A percentile compares a stretch with the other conserved stretches of the same genome.
Evolutionary conservation across 176 grass and related monocot species (phyloP).

Genomic region (Eragrostis curvula): DNA sequence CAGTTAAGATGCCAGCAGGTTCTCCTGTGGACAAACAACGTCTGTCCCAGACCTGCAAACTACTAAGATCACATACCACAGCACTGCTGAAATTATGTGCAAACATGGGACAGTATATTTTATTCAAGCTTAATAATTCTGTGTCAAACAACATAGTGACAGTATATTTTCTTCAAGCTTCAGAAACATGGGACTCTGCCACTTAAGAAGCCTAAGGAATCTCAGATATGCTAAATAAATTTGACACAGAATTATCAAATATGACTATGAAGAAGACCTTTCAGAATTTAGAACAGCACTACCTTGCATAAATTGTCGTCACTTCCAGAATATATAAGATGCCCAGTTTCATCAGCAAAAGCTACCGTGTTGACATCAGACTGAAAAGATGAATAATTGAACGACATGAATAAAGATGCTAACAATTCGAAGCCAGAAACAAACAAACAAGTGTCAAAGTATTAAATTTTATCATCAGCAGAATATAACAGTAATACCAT

Average conservation of each 20-base stretch:
- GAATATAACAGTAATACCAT: background rate
- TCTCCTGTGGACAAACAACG: conserved; percentile 70
- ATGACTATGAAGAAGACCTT: conserved; percentile 9
- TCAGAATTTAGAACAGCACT: conserved; percentile 34
- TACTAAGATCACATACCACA: conserved; percentile 37
- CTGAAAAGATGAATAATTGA: conserved; percentile 46
- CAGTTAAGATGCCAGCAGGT: conserved; percentile 73
- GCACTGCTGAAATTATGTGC: conserved; percentile 41
- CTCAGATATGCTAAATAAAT: background rate
- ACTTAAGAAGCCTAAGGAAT: background rate
- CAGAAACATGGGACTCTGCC: background rate
- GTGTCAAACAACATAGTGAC: no score
- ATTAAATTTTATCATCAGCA: background rate
- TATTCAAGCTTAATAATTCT: background rate
- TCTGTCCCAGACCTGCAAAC: conserved; percentile 85
- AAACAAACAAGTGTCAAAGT: conserved; percentile 10
- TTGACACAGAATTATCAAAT: conserved; percentile 9
- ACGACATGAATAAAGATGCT: conserved; percentile 14
- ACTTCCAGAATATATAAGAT: conserved; percentile 89
- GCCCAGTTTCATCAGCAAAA: conserved; percentile 78
- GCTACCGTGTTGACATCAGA: conserved; percentile 88
- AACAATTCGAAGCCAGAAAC: conserved; percentile 8
- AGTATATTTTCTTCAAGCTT: background rate
- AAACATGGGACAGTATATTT: no score
- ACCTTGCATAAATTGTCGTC: conserved; percentile 92